These are phyloP conservation scores for Protea cynaroides DNA, from an alignment of 164 flowering plant genomes.

Conservation along the genomic window DNA sequence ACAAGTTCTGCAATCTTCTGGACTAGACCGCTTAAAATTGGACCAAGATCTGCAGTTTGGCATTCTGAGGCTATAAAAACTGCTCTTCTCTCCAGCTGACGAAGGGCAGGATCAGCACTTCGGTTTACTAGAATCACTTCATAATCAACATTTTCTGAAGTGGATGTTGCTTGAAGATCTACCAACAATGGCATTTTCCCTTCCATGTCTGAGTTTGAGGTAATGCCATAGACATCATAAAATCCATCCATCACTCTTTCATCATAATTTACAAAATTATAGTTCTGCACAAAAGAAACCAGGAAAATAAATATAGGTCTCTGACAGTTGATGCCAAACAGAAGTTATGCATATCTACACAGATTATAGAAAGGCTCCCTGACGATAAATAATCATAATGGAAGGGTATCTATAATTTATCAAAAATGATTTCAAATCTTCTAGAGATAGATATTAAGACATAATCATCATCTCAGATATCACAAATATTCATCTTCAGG, in stretches of 20 bases:
- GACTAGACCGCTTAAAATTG: conserved; percentile 51
- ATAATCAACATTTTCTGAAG: conserved; percentile 50
- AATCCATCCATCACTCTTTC: conserved; percentile 90
- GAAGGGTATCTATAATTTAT: too few relatives aligned
- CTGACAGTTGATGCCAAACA: background rate
- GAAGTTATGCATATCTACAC: background rate
- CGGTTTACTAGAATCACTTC: conserved; percentile 88
- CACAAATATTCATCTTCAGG: too few relatives aligned
- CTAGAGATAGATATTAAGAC: too few relatives aligned
- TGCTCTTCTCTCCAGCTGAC: conserved; percentile 66
- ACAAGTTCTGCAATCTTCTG: conserved; percentile 84
- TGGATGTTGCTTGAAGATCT: conserved; percentile 68
- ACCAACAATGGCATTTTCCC: conserved; percentile 74
- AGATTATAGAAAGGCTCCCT: background rate
- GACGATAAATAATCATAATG: too few relatives aligned
- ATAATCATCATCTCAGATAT: too few relatives aligned
- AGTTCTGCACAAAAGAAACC: conserved; percentile 52
- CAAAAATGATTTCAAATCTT: too few relatives aligned
- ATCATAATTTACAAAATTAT: conserved; percentile 76
- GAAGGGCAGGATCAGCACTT: conserved; percentile 51
- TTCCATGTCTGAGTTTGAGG: conserved; percentile 39
- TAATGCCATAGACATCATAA: conserved; percentile 78
- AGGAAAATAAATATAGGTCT: background rate
- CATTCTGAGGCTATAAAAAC: conserved; percentile 39
- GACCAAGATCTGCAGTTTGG: conserved; percentile 28